Percentiles rank a stretch among this genome's conserved stretches.
Conservation (phyloP, 495 filamentous ascomycete genomes). For the Aspergillus ellipticus region DNA sequence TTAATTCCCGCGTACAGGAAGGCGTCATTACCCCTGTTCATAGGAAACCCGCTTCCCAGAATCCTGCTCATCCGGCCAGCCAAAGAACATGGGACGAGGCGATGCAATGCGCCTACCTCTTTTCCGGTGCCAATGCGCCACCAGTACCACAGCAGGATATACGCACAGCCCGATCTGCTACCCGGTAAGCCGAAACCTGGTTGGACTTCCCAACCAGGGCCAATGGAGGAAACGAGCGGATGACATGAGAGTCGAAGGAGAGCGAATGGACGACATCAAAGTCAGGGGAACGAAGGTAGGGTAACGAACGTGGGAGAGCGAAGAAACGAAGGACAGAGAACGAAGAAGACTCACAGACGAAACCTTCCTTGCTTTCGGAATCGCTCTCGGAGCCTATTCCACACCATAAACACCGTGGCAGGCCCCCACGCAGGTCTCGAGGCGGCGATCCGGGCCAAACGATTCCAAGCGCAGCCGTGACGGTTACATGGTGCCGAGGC, state of each 20-base stretch:
- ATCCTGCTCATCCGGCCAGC: not conserved
- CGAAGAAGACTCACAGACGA: constrained; percentile 9
- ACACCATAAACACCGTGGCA: constrained; percentile 10
- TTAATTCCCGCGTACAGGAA: constrained; percentile 14
- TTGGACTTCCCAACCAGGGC: constrained; percentile 14
- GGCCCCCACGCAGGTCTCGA: constrained; percentile 10
- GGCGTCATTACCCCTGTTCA: constrained; percentile 16
- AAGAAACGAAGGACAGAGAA: constrained; percentile 6
- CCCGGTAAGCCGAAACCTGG: constrained; percentile 15
- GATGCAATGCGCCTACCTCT: constrained; percentile 8
- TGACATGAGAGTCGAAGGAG: constrained; percentile 2
- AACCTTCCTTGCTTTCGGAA: constrained; percentile 7
- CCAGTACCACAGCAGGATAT: constrained; percentile 15
- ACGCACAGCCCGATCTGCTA: constrained; percentile 17
- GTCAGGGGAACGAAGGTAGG: not conserved
- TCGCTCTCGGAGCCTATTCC: constrained; percentile 5
- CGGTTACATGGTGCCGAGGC: constrained; percentile 9
- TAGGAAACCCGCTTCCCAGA: constrained; percentile 14
- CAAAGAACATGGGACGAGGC: not conserved
- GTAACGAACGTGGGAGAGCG: not conserved
- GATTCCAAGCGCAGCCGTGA: constrained; percentile 14
- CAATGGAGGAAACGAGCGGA: constrained; percentile 5
- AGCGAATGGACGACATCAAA: constrained; percentile 9
- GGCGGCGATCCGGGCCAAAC: constrained; percentile 10
- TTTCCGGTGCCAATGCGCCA: not conserved